These are phyloP conservation scores for Alternaria conjuncta DNA, from an alignment of 2,329 filamentous ascomycete species.

Conservation along the genomic window DNA sequence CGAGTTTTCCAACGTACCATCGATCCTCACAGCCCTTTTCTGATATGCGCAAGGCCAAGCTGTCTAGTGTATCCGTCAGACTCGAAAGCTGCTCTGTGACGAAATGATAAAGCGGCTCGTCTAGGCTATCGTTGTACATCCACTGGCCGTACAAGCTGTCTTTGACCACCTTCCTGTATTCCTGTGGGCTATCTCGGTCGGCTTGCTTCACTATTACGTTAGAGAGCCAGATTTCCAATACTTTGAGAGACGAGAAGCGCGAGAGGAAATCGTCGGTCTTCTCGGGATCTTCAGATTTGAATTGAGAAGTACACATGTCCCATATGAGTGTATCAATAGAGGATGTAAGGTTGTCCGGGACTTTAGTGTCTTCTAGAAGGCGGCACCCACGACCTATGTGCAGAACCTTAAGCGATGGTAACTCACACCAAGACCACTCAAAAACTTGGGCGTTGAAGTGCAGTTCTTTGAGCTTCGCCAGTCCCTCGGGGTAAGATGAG, in stretches of 20 bases:
- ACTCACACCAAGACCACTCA: background rate
- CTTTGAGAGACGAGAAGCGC: background rate
- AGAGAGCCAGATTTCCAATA: background rate
- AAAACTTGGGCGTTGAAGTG: background rate
- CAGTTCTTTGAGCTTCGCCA: conserved; percentile 2
- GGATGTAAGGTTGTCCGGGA: background rate
- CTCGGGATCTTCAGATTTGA: background rate
- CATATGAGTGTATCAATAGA: background rate
- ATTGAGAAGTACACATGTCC: background rate
- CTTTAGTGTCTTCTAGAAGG: background rate
- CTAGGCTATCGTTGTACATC: background rate
- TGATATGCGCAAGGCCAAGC: background rate
- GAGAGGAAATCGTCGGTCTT: background rate
- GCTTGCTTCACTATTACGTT: background rate
- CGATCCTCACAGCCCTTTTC: background rate
- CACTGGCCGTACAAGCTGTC: background rate
- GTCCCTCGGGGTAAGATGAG: background rate
- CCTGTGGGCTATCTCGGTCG: background rate
- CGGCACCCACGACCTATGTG: background rate
- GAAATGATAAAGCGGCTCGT: background rate
- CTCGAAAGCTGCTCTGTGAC: background rate
- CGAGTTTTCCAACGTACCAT: background rate
- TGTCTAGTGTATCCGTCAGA: background rate
- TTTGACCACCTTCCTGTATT: background rate
- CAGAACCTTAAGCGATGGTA: background rate